Evolutionary conservation across 2,329 filamentous ascomycete species (phyloP), one percentile per base, ranked within the genome.

Genomic region (Ophiocordyceps camponoti-floridani): DNA sequence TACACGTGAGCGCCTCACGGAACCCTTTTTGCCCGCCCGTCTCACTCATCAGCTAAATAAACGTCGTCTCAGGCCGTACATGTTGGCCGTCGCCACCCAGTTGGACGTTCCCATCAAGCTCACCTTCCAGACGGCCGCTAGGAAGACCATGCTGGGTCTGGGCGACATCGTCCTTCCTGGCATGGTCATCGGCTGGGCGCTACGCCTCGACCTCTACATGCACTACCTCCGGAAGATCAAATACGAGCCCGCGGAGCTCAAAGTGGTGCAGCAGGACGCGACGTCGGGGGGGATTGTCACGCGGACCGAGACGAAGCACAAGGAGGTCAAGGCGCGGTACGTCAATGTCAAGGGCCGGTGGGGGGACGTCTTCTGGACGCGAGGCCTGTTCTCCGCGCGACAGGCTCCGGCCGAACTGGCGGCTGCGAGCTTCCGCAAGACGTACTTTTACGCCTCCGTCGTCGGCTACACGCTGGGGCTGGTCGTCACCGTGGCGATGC

Each of bases 141-240:
- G 80, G 23, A 64, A 68, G 27, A 75, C 84, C 44, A 94, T 96
- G 73, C 77, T 98, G 8, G 89, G 89, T 0, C 71, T 96, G 0
- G 89, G 89, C n/a, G 89, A 98, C 56, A 84, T 98, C 47, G 84
- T 94, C 1, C 70, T 98, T 4, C 89, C 89, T 0, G 91, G 89
- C 9, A 86, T 96, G 55, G 80, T 95, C 63, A 82, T 96, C 49
- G 85, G 77, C 1, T 72, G 95, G 40, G 85, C 88, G 2, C 68
- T 98, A 23, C 78, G 89, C n/a, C 94, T 94, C 53, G 89, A 98
- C 57, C 69, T 94, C 8, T 91, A 85, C 65, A 69, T 86, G 45
- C 79, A 83, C 64, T 96, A 96, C 57, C 69, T 82, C 33, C 70
- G 70, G 37, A 79, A 84, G 55, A 71, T 79, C 57, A 72, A 67